phyloP scores from a whole-genome alignment of 331 rosid genomes.

The Phaseolus coccineus region DNA sequence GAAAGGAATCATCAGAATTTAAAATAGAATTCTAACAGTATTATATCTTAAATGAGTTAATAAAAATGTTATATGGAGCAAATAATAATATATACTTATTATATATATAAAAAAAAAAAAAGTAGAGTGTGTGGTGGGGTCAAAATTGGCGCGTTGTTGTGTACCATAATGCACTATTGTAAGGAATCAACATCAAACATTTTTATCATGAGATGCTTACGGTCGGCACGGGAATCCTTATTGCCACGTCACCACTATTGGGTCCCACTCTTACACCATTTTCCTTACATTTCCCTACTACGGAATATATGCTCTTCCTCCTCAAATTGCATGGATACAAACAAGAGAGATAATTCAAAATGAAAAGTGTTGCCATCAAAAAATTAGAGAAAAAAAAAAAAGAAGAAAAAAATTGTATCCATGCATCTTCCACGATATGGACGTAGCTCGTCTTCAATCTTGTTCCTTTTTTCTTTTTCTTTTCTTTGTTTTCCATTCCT shows the following conservation, averaged over 20 bases:
- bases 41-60: too few relatives aligned
- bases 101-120: too few relatives aligned
- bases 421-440: conserved; percentile 32
- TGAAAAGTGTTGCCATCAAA: too few relatives aligned
- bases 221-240: conserved; percentile 64
- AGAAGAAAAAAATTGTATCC: background rate
- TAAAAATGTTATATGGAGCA: too few relatives aligned
- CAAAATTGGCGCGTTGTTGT: conserved; percentile 16
- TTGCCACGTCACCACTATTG: conserved; percentile 49
- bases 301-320: conserved; percentile 34
- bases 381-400: too few relatives aligned
- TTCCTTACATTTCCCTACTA: conserved; percentile 40
- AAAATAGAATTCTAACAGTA: too few relatives aligned
- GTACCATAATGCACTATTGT: conserved; percentile 35
- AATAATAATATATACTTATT: too few relatives aligned
- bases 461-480: background rate
- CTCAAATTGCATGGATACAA: background rate
- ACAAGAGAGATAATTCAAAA: too few relatives aligned
- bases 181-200: conserved; percentile 44
- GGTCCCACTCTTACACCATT: conserved; percentile 41
- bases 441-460: conserved; percentile 1
- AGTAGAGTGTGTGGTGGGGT: conserved; percentile 34
- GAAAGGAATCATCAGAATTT: too few relatives aligned
- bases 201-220: conserved; percentile 55
- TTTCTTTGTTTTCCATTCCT: conserved; percentile 4